These are phyloP conservation scores for Claviceps humidiphila DNA, from an alignment of 2,329 filamentous ascomycete species.

Conservation along the genomic window DNA sequence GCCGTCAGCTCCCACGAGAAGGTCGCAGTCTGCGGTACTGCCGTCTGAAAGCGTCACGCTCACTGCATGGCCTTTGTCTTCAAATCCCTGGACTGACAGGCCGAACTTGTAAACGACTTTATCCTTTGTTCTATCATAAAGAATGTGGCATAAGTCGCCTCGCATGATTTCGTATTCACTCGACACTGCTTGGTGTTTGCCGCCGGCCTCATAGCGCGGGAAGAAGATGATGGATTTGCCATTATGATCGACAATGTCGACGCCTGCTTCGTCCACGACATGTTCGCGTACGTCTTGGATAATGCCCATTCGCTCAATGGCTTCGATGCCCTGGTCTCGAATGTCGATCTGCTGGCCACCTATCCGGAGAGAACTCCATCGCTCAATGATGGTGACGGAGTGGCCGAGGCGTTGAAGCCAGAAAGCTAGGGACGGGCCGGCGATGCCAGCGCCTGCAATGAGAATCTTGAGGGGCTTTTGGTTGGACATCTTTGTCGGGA, in stretches of 20 bases:
- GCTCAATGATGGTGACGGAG: slow-evolving; percentile 26
- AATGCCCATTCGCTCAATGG: slow-evolving; percentile 27
- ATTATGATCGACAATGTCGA: slow-evolving; percentile 29
- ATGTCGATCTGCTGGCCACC: slow-evolving; percentile 34
- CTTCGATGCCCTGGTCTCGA: slow-evolving; percentile 26
- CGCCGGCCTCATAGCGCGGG: slow-evolving; percentile 7
- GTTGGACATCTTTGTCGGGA: not conserved
- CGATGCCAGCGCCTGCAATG: slow-evolving; percentile 21
- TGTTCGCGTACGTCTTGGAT: slow-evolving; percentile 20
- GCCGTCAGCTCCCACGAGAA: slow-evolving; percentile 10
- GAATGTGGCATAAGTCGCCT: slow-evolving; percentile 32
- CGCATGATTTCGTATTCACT: slow-evolving; percentile 43
- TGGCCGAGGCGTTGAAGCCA: slow-evolving; percentile 19
- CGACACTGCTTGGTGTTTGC: slow-evolving; percentile 21
- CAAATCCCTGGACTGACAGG: not conserved
- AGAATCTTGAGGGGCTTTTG: slow-evolving; percentile 9
- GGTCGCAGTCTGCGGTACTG: slow-evolving; percentile 6
- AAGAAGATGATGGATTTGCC: slow-evolving; percentile 26
- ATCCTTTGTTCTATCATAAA: slow-evolving; percentile 23
- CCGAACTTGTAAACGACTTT: slow-evolving; percentile 17
- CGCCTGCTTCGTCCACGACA: slow-evolving; percentile 34
- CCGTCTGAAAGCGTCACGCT: slow-evolving; percentile 8
- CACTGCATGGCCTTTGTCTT: slow-evolving; percentile 4
- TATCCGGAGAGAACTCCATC: slow-evolving; percentile 15
- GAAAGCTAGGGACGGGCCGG: slow-evolving; percentile 18